A percentile compares a stretch with the other conserved stretches of the same genome.
Conservation (phyloP, 306 rosid species). For the Gillenia trifoliata region DNA sequence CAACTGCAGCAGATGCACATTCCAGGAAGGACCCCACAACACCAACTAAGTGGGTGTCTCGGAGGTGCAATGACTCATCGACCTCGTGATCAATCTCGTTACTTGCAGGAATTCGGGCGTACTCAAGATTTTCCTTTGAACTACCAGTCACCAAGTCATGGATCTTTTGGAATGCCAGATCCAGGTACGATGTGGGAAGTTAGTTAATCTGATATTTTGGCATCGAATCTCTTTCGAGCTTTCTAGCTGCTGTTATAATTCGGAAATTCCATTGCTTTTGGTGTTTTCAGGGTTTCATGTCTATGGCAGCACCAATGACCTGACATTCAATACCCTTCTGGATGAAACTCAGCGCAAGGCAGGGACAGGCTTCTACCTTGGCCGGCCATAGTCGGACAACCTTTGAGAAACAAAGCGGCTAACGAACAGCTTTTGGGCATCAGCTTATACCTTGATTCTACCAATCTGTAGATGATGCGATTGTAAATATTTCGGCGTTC, state of each 20-base stretch:
- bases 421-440: background rate
- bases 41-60: conserved; percentile 10
- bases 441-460: background rate
- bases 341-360: background rate
- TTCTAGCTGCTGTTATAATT: no score
- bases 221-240: no score
- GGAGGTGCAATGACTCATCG: conserved; percentile 14
- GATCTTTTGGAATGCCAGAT: conserved; percentile 4
- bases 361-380: conserved; percentile 4
- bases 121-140: conserved; percentile 8
- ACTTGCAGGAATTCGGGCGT: conserved; percentile 7
- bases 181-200: conserved; percentile 17
- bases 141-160: conserved; percentile 16
- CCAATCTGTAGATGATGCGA: background rate
- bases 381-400: background rate
- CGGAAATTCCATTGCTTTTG: background rate
- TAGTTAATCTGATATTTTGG: no score
- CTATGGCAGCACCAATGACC: background rate
- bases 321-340: background rate
- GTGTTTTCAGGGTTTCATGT: background rate
- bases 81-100: conserved; percentile 21
- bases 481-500: background rate
- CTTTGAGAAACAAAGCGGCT: no score
- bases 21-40: background rate
- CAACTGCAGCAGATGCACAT: background rate